Evolutionary conservation across 179 eudicot genomes (phyloP).

Genomic region (Silene noctiflora): DNA sequence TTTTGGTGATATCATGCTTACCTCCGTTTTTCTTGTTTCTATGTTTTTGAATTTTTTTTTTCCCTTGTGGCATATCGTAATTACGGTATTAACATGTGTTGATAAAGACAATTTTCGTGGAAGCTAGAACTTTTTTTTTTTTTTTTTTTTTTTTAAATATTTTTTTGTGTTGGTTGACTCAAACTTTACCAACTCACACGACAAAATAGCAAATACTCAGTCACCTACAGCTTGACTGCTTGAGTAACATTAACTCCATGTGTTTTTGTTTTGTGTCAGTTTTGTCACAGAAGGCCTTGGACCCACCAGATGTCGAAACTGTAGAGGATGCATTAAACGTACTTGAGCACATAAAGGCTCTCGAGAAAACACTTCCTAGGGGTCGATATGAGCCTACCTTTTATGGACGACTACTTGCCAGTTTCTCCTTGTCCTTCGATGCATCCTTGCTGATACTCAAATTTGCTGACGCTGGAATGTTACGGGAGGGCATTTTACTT

Average conservation of each 20-base stretch:
- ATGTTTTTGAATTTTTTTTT: neutral
- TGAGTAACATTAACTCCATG: slow-evolving; percentile 10
- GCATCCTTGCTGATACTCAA: slow-evolving; percentile 75
- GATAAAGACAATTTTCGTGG: neutral
- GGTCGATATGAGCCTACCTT: slow-evolving; percentile 86
- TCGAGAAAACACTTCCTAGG: slow-evolving; percentile 59
- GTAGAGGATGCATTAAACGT: slow-evolving; percentile 68
- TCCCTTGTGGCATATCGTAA: neutral
- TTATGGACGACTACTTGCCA: slow-evolving; percentile 72
- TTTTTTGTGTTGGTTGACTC: neutral
- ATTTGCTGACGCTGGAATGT: slow-evolving; percentile 72
- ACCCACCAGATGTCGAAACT: slow-evolving; percentile 70
- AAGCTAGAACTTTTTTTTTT: neutral
- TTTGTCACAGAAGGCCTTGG: slow-evolving; percentile 79
- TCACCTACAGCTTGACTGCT: slow-evolving; percentile 5
- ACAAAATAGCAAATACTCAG: neutral
- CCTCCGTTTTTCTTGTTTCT: neutral
- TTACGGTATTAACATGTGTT: neutral
- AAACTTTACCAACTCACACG: neutral
- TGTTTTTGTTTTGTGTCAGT: slow-evolving; percentile 37
- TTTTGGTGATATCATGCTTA: neutral
- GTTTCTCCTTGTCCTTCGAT: slow-evolving; percentile 81
- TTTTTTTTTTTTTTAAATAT: neutral
- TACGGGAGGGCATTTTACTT: slow-evolving; percentile 84
- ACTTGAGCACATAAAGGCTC: slow-evolving; percentile 56